Percentiles rank a stretch among this genome's conserved stretches.
Evolutionary conservation across 2,329 filamentous ascomycete species (phyloP).

Genomic region (Fusarium papillatum): DNA sequence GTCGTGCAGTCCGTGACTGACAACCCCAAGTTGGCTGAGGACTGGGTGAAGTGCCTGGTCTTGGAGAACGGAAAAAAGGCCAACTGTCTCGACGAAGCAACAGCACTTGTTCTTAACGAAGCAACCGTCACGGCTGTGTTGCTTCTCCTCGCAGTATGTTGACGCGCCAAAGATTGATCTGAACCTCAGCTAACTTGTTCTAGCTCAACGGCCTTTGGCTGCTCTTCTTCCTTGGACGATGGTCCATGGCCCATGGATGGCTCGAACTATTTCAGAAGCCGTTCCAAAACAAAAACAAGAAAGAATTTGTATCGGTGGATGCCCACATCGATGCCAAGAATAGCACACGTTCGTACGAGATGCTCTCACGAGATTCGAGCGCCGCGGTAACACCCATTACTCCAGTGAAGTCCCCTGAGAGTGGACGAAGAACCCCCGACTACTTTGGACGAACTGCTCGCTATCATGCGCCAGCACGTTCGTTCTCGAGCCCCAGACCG

Average conservation of each 20-base stretch:
- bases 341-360: constrained; percentile 82
- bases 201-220: constrained; percentile 89
- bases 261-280: constrained; percentile 69
- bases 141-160: constrained; percentile 81
- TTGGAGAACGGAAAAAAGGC: constrained; percentile 69
- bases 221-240: constrained; percentile 83
- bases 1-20: constrained; percentile 72
- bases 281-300: constrained; percentile 66
- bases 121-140: constrained; percentile 85
- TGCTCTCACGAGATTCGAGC: constrained; percentile 75
- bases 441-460: constrained; percentile 68
- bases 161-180: background rate
- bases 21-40: constrained; percentile 64
- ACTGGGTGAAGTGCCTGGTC: constrained; percentile 82
- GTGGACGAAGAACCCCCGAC: constrained; percentile 64
- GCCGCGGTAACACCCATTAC: constrained; percentile 66
- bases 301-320: constrained; percentile 92
- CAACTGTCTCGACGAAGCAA: constrained; percentile 73
- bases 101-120: constrained; percentile 77
- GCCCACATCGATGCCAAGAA: constrained; percentile 74
- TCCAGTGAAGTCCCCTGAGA: constrained; percentile 52
- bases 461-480: constrained; percentile 67
- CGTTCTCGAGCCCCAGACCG: constrained; percentile 68
- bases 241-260: constrained; percentile 92
- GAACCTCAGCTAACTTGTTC: constrained; percentile 19